Base-by-base conservation (phyloP, 345 rosid species). In the Mallotus nudiflorus region DNA sequence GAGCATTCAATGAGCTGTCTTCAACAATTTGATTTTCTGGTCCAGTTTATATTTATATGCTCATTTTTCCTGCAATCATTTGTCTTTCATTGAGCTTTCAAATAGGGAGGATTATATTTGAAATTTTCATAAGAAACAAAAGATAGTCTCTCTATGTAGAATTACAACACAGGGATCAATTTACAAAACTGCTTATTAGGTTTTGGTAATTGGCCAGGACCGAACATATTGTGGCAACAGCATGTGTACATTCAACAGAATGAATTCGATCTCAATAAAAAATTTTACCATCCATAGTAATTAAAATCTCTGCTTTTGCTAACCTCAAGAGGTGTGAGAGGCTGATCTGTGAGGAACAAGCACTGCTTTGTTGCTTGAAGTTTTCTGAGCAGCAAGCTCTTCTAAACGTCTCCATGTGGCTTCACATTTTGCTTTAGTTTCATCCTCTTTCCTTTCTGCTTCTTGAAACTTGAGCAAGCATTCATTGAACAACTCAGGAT, bases 361-460 rank as follows among this genome's bases (percentile, higher is more conserved):
- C 22, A 14, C 50, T 2, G 2, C 10, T 53, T 42, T 35, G 31
- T 29, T 54, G 31, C 39, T 54, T 19, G 69, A 45, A 24, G 78
- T 4, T 69, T 55, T 62, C 39, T 15, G 20, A n/a, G 50, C 52
- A 29, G 65, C 70, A 45, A 69, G 35, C 65, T 55, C 73, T 63
- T 75, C 78, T 33, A 75, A 45, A 6, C 33, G 78, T 55, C 57
- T 54, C 78, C 78, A 75, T 56, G 39, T 54, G 53, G 73, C 73
- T 45, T 64, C 73, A n/a, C 55, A 4, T 69, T 22, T 68, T 48
- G 57, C 69, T 63, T 54, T 75, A 20, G 11, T 55, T 54, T 75
- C 78, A 24, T 24, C 65, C 28, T 68, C 60, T 51, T 54, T 62
- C 51, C 3, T 45, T 46, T 55, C 78, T 45, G 59, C 64, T 62